These are phyloP conservation scores for Diaporthe velutina DNA, from an alignment of 2,329 filamentous ascomycete genomes.

Conservation along the genomic window DNA sequence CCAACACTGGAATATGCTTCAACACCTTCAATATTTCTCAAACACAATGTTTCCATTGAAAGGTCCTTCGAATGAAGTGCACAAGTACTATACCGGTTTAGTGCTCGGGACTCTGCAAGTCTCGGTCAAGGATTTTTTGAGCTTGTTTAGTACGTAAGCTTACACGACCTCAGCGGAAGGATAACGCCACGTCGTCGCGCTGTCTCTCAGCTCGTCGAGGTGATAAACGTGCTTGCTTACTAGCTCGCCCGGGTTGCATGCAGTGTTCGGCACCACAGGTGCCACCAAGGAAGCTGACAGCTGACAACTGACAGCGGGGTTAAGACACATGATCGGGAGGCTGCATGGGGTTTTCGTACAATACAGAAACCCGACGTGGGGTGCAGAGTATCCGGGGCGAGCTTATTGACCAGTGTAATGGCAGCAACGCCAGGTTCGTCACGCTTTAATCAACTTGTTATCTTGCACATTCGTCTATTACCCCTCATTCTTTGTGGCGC, in stretches of 20 bases:
- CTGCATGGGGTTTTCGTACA: background rate
- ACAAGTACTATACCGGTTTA: background rate
- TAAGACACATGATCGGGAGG: slow-evolving; percentile 8
- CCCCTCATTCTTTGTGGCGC: background rate
- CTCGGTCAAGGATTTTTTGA: slow-evolving; percentile 3
- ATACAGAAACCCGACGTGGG: background rate
- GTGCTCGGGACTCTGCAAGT: background rate
- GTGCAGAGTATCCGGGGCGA: background rate
- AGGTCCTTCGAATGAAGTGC: background rate
- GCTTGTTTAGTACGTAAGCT: slow-evolving; percentile 25
- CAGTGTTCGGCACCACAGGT: slow-evolving; percentile 14
- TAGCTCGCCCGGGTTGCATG: slow-evolving; percentile 1
- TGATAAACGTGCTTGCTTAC: background rate
- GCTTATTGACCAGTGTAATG: background rate
- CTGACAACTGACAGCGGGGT: slow-evolving; percentile 8
- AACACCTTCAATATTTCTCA: background rate
- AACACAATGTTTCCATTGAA: background rate
- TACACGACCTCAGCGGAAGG: slow-evolving; percentile 7
- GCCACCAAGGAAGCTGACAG: slow-evolving; percentile 18
- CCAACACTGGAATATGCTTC: background rate
- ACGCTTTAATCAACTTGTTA: background rate
- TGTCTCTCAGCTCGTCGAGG: slow-evolving; percentile 7
- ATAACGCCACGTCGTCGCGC: background rate
- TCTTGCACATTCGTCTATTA: background rate
- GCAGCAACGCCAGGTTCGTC: background rate